Evolutionary conservation across 805 yeast species (phyloP).

Genomic region (Metschnikowia arizonensis): DNA sequence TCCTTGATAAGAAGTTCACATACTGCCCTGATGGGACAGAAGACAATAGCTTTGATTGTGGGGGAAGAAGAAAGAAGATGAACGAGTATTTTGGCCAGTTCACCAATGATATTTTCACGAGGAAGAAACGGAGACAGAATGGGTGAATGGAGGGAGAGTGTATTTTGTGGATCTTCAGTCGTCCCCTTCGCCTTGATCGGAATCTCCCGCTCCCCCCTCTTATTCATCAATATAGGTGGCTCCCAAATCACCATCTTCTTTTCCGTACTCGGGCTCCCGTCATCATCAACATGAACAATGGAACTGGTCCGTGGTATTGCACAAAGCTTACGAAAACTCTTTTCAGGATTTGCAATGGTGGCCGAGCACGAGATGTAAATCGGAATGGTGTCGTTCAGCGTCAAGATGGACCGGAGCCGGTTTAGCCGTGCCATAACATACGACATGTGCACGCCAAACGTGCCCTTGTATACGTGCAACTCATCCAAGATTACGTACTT

Average conservation of each 20-base stretch:
- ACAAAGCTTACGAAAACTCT: slow-evolving; percentile 70
- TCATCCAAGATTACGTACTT: slow-evolving; percentile 78
- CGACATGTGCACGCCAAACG: slow-evolving; percentile 92
- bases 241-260: slow-evolving; percentile 80
- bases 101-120: slow-evolving; percentile 65
- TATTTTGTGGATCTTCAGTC: too few species aligned
- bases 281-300: slow-evolving; percentile 59
- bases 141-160: slow-evolving; percentile 11
- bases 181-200: neutral
- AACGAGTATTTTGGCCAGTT: slow-evolving; percentile 71
- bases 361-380: slow-evolving; percentile 90
- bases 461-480: slow-evolving; percentile 81
- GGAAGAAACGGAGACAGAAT: slow-evolving; percentile 25
- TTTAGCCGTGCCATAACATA: slow-evolving; percentile 75
- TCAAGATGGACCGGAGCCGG: slow-evolving; percentile 41
- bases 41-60: slow-evolving; percentile 78
- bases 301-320: slow-evolving; percentile 49
- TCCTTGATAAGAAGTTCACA: slow-evolving; percentile 89
- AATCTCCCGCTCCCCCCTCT: slow-evolving; percentile 48
- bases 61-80: slow-evolving; percentile 50
- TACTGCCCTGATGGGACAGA: slow-evolving; percentile 79
- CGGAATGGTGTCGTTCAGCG: slow-evolving; percentile 26
- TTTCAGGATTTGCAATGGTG: slow-evolving; percentile 69
- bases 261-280: slow-evolving; percentile 86
- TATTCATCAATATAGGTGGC: slow-evolving; percentile 63